Base-by-base conservation (phyloP, 441 rosid species). In the Bocquillonia castaneifolia region DNA sequence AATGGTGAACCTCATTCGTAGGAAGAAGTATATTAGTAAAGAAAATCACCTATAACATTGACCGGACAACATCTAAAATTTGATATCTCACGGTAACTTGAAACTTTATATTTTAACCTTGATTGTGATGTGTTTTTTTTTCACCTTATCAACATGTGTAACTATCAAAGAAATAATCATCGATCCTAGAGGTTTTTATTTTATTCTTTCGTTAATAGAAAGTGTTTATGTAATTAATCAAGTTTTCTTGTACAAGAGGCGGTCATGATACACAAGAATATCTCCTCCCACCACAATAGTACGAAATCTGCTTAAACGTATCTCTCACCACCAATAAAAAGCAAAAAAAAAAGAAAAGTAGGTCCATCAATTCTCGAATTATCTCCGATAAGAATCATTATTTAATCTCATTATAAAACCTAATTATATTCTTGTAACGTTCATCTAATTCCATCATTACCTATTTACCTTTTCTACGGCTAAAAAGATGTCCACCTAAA, bases 401-500 rank as follows among this genome's bases (percentile, higher is more conserved):
- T 79, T 61, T 57, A 54, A 51, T 66, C 76, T 72, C 76, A 72
- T 60, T 45, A 32, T 70, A 62, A 59, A 54, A 47, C 10, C 44
- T 65, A 64, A 80, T 72, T 63, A 71, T 72, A 66, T 52, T 74
- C 66, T 48, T 52, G 54, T 52, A 45, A 23, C 63, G 37, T 53
- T 74, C 77, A 61, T 68, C 68, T 62, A 66, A 39, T 48, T 51
- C 58, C 71, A 74, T 76, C 53, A 78, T 78, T 68, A 44, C 68
- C 25, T 59, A 28, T 45, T 36, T 2, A 61, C 52, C 39, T 26
- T 56, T 34, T 53, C 53, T 51, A 66, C 67, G 50, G 31, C 56
- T 50, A 47, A 66, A 73, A 44, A 52, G 17, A 55, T 26, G 3
- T n/a, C 60, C 67, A 64, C 40, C 71, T 26, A 17, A 61, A 52